Base-by-base conservation (phyloP, 768 basidiomycete species). In the Pulveroboletus sp. region DNA sequence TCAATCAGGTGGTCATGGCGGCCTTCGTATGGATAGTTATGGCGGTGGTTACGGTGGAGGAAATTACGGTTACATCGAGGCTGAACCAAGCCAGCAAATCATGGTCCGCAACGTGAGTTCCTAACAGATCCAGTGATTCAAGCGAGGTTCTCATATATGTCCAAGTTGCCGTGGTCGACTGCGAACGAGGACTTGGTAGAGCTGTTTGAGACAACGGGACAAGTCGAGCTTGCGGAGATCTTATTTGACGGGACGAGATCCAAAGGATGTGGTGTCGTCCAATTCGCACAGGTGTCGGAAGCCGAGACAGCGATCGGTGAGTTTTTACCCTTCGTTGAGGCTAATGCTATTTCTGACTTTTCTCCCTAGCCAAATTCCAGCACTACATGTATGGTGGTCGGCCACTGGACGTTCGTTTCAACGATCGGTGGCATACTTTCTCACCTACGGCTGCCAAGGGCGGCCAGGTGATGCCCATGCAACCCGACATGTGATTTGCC, bases 151-250 rank as follows among this genome's bases (percentile, higher is more conserved):
- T 43, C 20, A 47, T 16, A 10, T 40, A 31, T 39, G 50, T 40
- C 49, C 19, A 55, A 98, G 95, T 71, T 99, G 16, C 95, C 95
- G 1, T 99, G 94, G 94, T 97, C 95, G 10, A 99, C 95, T 38
- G 93, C 95, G 7, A 97, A 99, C 66, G 95, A 99, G 66, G 95
- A 99, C 66, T 73, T 99, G 37, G 94, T 99, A 19, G 95, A 99
- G 71, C 71, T 99, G 17, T 99, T 99, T 61, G 94, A 97, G 74
- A 99, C 95, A 29, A 96, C 94, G 0, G 95, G 94, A 10, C 86
- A 87, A 57, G 95, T 99, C 30, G 89, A 93, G 62, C 74, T 92
- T 29, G 95, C 95, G 3, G 95, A 99, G 70, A 95, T 97, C 56
- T 69, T 99, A 40, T 93, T 88, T 60, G 94, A 97, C 60, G 89